Percentiles rank a stretch among this genome's conserved stretches.
Evolutionary conservation across 225 moss, liverwort and hornwort genomes (phyloP).

Genomic region (Takakia lepidozioides): DNA sequence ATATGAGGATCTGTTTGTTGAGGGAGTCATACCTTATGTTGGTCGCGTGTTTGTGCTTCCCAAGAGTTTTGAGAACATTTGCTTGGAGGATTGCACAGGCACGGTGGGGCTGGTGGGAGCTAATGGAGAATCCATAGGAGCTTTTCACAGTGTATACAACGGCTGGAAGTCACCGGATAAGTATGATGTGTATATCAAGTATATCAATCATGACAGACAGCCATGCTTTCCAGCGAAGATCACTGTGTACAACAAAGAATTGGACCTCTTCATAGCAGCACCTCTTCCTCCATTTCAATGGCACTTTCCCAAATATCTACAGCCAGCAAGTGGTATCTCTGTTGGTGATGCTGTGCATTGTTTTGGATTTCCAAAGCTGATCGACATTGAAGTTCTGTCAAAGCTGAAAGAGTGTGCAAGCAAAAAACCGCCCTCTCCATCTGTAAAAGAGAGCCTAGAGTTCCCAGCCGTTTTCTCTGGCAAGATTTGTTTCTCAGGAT

Average conservation of each 20-base stretch:
- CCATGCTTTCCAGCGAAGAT: constrained; percentile 38
- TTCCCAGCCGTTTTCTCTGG: constrained; percentile 35
- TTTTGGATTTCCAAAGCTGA: constrained; percentile 25
- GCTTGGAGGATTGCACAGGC: constrained; percentile 24
- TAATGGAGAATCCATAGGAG: constrained; percentile 35
- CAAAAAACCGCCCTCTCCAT: no score
- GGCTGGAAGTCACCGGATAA: constrained; percentile 32
- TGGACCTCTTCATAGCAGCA: constrained; percentile 21
- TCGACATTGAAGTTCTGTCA: constrained; percentile 5
- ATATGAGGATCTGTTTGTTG: constrained; percentile 23
- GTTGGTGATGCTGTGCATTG: constrained; percentile 36
- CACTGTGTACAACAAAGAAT: constrained; percentile 16
- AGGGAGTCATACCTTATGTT: constrained; percentile 28
- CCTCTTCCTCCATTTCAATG: constrained; percentile 25
- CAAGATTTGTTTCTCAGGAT: constrained; percentile 28
- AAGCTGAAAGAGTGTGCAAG: neutral
- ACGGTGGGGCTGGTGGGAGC: constrained; percentile 31
- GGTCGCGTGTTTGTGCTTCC: constrained; percentile 36
- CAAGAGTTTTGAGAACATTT: constrained; percentile 17
- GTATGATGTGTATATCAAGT: constrained; percentile 37
- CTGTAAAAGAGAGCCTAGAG: constrained; percentile 6
- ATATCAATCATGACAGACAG: constrained; percentile 32
- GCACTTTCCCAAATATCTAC: constrained; percentile 22
- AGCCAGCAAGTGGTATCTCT: constrained; percentile 22
- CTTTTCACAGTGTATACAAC: constrained; percentile 17